Conservation (phyloP, 345 rosid genomes). For the Citrus reticulata region DNA sequence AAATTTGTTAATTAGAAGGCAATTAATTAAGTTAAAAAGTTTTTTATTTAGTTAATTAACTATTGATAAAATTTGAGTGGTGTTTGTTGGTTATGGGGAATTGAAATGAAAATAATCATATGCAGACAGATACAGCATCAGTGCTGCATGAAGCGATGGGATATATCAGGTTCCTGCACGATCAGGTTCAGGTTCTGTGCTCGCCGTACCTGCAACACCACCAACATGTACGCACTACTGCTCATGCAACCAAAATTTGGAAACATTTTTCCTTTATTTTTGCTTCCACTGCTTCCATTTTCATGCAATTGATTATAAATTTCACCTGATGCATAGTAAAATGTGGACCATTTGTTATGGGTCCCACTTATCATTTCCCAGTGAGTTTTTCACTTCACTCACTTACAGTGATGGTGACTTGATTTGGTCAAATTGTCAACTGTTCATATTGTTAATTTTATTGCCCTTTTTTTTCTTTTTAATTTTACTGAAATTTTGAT, state of each 20-base stretch:
- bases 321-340: background rate
- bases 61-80: background rate
- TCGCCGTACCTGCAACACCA: constrained; percentile 73
- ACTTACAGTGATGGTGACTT: background rate
- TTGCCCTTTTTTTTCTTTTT: background rate
- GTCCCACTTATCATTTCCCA: background rate
- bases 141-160: constrained; percentile 98
- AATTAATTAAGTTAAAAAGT: background rate
- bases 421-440: background rate
- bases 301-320: too few relatives aligned
- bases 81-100: background rate
- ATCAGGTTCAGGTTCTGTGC: constrained; percentile 84
- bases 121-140: constrained; percentile 93
- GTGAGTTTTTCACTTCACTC: too few relatives aligned
- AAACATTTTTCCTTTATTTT: background rate
- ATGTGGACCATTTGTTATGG: background rate
- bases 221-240: constrained; percentile 28
- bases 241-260: background rate
- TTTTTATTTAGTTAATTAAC: background rate
- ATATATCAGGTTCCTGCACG: constrained; percentile 87
- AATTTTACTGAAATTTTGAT: background rate
- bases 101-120: constrained; percentile 5
- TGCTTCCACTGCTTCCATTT: background rate
- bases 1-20: background rate
- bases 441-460: background rate